These are phyloP conservation scores for Leccinum subgranulosum DNA, from an alignment of 768 basidiomycete species.

Conservation along the genomic window DNA sequence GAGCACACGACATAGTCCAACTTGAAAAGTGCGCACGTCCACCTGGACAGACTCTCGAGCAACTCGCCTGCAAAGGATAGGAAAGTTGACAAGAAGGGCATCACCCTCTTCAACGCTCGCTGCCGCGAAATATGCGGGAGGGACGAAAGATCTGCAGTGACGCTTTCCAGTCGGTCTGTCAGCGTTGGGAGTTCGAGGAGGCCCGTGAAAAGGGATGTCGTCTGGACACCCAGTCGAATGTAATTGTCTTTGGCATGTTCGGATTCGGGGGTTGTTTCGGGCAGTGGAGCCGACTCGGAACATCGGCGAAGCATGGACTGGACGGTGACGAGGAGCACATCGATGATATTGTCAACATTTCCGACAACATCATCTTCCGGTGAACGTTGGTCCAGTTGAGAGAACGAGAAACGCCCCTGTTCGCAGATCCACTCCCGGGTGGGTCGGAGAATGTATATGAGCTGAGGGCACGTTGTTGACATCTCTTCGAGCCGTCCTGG, in stretches of 20 bases:
- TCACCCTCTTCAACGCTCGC: constrained; percentile 40
- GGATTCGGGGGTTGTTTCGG: constrained; percentile 17
- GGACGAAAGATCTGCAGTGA: constrained; percentile 39
- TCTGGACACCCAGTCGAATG: constrained; percentile 46
- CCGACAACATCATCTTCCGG: background rate
- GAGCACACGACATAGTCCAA: constrained; percentile 75
- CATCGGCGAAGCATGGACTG: constrained; percentile 54
- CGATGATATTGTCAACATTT: constrained; percentile 46
- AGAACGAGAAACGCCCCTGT: constrained; percentile 25
- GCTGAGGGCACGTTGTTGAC: constrained; percentile 25
- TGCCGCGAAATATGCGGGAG: constrained; percentile 32
- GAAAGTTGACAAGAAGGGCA: constrained; percentile 77
- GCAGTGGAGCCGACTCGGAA: constrained; percentile 18
- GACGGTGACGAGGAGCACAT: constrained; percentile 59
- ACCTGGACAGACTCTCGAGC: constrained; percentile 53
- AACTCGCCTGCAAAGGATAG: constrained; percentile 53
- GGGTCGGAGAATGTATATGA: constrained; percentile 28
- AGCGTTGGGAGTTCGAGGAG: constrained; percentile 48
- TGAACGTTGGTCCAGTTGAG: background rate
- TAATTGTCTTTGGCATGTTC: constrained; percentile 44
- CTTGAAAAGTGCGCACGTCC: constrained; percentile 82
- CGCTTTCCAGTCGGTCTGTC: constrained; percentile 36
- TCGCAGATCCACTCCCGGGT: constrained; percentile 29
- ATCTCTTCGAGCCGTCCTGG: constrained; percentile 27
- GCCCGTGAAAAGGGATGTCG: constrained; percentile 43